Conservation (phyloP, 148 eudicot genomes). For the Vaccinium myrtillus region DNA sequence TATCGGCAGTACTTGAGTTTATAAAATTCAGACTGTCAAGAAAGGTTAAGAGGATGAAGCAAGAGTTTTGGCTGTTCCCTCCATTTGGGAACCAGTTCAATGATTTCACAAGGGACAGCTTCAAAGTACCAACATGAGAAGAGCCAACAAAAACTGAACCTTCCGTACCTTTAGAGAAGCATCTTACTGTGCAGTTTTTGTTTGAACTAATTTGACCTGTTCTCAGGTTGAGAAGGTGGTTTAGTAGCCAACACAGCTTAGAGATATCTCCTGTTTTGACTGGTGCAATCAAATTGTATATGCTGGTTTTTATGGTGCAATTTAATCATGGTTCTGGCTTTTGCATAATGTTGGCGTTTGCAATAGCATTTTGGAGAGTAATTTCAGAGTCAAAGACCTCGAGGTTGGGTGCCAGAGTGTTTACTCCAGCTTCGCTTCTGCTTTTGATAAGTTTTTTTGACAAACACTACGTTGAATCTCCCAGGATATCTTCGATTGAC, state of each 20-base stretch:
- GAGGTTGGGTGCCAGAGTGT: not conserved
- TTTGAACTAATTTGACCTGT: not conserved
- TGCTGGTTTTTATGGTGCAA: not conserved
- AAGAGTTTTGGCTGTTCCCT: conserved; percentile 53
- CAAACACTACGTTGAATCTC: not conserved
- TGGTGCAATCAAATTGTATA: not conserved
- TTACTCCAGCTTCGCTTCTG: not conserved
- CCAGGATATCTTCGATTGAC: not conserved
- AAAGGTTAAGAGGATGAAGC: conserved; percentile 37
- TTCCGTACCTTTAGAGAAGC: conserved; percentile 19
- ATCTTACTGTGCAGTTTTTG: not conserved
- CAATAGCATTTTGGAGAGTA: not conserved
- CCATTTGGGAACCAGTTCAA: conserved; percentile 15
- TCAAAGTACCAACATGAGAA: conserved; percentile 40
- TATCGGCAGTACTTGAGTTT: conserved; percentile 39
- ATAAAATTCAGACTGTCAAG: conserved; percentile 40
- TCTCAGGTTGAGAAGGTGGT: not conserved
- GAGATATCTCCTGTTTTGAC: not conserved
- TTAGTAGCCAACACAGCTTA: conserved; percentile 3
- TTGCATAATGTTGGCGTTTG: not conserved
- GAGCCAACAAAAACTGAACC: not conserved
- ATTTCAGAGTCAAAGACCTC: not conserved
- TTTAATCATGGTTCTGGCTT: not conserved
- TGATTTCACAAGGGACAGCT: conserved; percentile 14
- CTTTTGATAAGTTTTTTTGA: not conserved